phyloP scores from a whole-genome alignment of 768 basidiomycete genomes.

The Boletus rufocinnamomeus region DNA sequence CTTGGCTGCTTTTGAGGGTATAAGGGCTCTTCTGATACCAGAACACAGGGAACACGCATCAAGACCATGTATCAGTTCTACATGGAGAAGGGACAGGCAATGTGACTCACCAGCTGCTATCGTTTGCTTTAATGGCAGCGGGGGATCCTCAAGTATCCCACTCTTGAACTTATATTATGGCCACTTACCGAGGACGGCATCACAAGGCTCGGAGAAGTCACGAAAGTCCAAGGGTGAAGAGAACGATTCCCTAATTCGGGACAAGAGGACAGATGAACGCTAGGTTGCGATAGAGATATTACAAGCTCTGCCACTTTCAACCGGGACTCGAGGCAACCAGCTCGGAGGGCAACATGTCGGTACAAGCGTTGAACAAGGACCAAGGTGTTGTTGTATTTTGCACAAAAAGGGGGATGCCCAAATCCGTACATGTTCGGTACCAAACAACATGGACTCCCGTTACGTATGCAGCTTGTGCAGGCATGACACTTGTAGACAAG shows the following conservation, averaged over 20 bases:
- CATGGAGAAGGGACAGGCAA: neutral
- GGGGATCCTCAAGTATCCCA: conserved; percentile 6
- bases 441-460: conserved; percentile 9
- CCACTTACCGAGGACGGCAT: conserved; percentile 9
- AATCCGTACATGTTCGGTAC: neutral
- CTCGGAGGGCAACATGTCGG: conserved; percentile 5
- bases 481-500: neutral
- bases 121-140: conserved; percentile 27
- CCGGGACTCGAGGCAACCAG: neutral
- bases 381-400: conserved; percentile 29
- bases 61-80: conserved; percentile 5
- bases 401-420: neutral
- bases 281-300: conserved; percentile 23
- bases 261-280: conserved; percentile 22
- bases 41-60: neutral
- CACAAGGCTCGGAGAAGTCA: conserved; percentile 3
- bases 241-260: conserved; percentile 23
- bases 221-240: conserved; percentile 7
- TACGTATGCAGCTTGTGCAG: neutral
- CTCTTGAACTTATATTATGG: conserved; percentile 28
- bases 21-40: neutral
- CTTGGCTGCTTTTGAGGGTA: conserved; percentile 5
- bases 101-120: conserved; percentile 31
- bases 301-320: neutral
- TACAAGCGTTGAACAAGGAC: conserved; percentile 23